phyloP scores from a whole-genome alignment of 352 stramenopile species.

The Hyaloperonospora brassicae region DNA sequence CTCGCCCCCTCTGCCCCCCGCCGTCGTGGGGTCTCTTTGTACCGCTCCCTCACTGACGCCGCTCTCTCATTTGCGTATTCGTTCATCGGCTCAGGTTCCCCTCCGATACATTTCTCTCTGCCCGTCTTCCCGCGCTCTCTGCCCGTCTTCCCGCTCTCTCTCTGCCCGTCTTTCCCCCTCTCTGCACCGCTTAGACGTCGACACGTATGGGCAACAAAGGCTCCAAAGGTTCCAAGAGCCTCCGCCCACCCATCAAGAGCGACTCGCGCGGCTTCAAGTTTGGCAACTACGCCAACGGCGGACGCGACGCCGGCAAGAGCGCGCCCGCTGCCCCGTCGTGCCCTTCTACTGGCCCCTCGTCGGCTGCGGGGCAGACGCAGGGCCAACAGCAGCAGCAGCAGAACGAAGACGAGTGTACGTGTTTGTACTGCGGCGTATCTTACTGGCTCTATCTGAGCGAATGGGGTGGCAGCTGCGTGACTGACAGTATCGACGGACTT shows the following conservation, averaged over 20 bases:
- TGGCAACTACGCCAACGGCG: constrained; percentile 33
- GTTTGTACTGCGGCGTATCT: background rate
- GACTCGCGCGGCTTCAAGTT: constrained; percentile 80
- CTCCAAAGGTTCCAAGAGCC: constrained; percentile 62
- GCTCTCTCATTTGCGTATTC: constrained; percentile 31
- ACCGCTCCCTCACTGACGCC: constrained; percentile 1
- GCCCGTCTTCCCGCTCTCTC: constrained; percentile 1
- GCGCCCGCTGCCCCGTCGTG: constrained; percentile 63
- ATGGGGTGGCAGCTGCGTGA: no score
- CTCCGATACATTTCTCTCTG: constrained; percentile 18
- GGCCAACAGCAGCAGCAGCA: constrained; percentile 25
- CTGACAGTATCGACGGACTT: no score
- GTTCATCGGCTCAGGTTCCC: constrained; percentile 25
- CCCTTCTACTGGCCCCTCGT: constrained; percentile 27
- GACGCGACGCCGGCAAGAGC: constrained; percentile 61
- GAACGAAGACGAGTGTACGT: constrained; percentile 62
- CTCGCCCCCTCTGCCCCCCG: constrained; percentile 8
- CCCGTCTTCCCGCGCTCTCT: background rate
- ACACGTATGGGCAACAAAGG: constrained; percentile 73
- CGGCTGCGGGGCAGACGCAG: constrained; percentile 22
- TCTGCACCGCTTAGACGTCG: background rate
- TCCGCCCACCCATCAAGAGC: constrained; percentile 75
- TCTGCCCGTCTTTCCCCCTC: background rate
- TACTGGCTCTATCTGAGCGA: no score
- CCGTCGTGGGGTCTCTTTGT: constrained; percentile 4